Percentiles rank a stretch among this genome's conserved stretches.
Evolutionary conservation across 176 grass and related monocot species (phyloP).

Genomic region (Ananas comosus): DNA sequence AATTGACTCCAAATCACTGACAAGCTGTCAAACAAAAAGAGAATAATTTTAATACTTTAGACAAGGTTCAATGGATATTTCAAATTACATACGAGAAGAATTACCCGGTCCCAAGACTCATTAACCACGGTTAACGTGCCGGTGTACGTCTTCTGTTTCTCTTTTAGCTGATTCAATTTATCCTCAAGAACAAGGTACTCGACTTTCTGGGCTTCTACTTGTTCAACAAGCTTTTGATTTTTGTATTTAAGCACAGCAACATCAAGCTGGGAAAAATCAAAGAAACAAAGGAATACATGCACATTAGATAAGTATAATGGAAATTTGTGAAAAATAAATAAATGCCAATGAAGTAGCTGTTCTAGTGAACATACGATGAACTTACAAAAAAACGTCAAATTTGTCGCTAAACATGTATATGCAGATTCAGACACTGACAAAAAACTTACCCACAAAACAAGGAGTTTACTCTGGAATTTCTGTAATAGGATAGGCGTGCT

Average conservation of each 20-base stretch:
- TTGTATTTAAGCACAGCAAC: constrained; percentile 78
- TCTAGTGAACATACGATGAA: too few species aligned
- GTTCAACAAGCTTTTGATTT: constrained; percentile 83
- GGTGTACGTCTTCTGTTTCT: constrained; percentile 41
- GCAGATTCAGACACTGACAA: too few species aligned
- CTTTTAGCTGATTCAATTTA: constrained; percentile 66
- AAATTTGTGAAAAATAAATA: background rate
- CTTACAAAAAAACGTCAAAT: too few species aligned
- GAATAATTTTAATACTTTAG: constrained; percentile 14
- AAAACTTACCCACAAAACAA: too few species aligned
- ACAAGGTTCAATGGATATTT: background rate
- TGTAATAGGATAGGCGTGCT: too few species aligned
- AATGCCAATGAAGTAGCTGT: background rate
- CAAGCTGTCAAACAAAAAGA: constrained; percentile 40
- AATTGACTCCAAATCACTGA: constrained; percentile 43
- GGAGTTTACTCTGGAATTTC: too few species aligned
- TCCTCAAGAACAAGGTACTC: constrained; percentile 56
- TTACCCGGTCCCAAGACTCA: constrained; percentile 57
- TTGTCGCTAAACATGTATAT: too few species aligned
- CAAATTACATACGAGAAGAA: constrained; percentile 1
- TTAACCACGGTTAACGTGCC: constrained; percentile 54
- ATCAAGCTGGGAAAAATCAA: constrained; percentile 46
- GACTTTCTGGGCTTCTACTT: constrained; percentile 80
- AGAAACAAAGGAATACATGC: constrained; percentile 13
- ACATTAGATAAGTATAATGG: background rate